Evolutionary conservation across 495 filamentous ascomycete genomes (phyloP).

Genomic region (Cladorrhinum samala): DNA sequence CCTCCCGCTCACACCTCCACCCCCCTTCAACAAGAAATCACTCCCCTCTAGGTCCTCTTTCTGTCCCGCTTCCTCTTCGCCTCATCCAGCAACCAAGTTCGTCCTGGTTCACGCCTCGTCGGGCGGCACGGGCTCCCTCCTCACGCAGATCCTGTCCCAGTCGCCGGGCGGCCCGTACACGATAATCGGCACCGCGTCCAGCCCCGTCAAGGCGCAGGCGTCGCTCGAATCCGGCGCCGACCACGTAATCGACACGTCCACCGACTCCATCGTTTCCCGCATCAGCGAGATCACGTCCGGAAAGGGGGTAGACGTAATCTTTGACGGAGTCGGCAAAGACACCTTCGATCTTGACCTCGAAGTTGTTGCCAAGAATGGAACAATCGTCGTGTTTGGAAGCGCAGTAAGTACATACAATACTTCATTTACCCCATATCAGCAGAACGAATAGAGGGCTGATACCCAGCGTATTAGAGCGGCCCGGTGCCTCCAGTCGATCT

Average conservation of each 20-base stretch:
- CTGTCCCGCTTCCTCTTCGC: too few species aligned
- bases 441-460: neutral
- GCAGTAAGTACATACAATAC: conserved; percentile 44
- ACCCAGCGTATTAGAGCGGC: conserved; percentile 41
- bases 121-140: conserved; percentile 75
- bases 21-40: too few species aligned
- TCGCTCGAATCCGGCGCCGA: conserved; percentile 65
- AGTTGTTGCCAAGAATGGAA: conserved; percentile 73
- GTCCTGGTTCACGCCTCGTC: conserved; percentile 87
- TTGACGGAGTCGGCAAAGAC: conserved; percentile 81
- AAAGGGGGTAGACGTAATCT: conserved; percentile 70
- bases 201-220: conserved; percentile 62
- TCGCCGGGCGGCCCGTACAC: conserved; percentile 72
- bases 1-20: conserved; percentile 59
- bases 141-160: conserved; percentile 66
- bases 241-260: conserved; percentile 64
- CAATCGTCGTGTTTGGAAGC: conserved; percentile 83
- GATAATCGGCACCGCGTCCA: conserved; percentile 81
- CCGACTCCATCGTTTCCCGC: conserved; percentile 57
- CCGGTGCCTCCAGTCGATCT: conserved; percentile 71
- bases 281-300: conserved; percentile 67
- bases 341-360: conserved; percentile 85
- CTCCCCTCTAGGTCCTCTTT: too few species aligned
- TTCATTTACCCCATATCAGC: neutral
- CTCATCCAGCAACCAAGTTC: too few species aligned